Conservation (phyloP, 495 filamentous ascomycete species). For the Neurospora tetrasperma region DNA sequence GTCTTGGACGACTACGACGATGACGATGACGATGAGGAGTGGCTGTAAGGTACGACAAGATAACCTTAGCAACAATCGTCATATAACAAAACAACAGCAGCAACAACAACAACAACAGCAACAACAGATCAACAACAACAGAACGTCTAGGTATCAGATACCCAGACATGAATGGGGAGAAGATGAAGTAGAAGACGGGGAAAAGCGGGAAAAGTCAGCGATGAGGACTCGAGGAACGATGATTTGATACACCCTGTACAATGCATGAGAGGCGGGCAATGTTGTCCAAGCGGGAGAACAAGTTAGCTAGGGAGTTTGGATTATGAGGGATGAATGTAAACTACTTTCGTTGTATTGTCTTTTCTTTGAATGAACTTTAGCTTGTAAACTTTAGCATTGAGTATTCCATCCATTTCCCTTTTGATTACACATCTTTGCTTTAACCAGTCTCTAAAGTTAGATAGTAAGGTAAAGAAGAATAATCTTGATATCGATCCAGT, state of each 20-base stretch:
- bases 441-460: neutral
- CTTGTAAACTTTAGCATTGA: neutral
- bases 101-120: neutral
- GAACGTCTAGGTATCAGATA: neutral
- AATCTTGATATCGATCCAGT: neutral
- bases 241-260: neutral
- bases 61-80: no score
- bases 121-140: neutral
- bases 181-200: neutral
- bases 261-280: neutral
- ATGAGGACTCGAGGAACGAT: neutral
- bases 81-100: neutral
- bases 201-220: neutral
- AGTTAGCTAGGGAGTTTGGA: neutral
- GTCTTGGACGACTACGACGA: no score
- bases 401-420: accelerated
- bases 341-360: neutral
- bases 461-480: neutral
- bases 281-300: neutral
- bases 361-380: neutral
- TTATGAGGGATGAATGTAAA: neutral
- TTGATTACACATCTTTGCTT: neutral
- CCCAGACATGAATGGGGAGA: neutral
- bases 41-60: no score
- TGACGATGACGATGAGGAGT: no score